Evolutionary conservation across 2,329 filamentous ascomycete species (phyloP), one percentile per base, ranked within the genome.

Genomic region (Scedosporium dehoogii): DNA sequence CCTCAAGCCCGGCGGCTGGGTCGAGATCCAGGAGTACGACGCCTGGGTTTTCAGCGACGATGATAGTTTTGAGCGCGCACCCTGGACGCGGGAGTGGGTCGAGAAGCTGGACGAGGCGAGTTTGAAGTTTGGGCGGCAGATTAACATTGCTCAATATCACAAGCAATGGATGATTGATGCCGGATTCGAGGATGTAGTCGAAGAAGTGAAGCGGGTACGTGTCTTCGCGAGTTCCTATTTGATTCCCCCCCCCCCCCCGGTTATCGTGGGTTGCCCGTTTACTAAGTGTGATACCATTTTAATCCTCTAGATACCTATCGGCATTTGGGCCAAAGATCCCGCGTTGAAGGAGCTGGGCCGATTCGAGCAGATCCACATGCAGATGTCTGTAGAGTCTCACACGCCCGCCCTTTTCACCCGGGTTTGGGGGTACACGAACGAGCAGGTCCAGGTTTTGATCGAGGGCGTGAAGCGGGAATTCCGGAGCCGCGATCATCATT

Each of bases 321-420:
- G 74, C 0, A 70, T 71, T 0, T 76, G 74, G 74, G 70, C 73
- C 41, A 75, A 72, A 59, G 71, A 75, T 1, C 69, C 70, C 2
- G 63, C 65, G 3, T 63, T 76, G 53, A 75, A 76, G 61, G 73
- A 76, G 58, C 65, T 75, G 0, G 74, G 74, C 44, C 67, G 67
- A 0, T 75, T 69, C 59, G 74, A 76, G 67, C 67, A 72, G 53
- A 67, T 71, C 0, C 73, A 77, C 55, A 76, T 76, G 74, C 74
- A 76, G 61, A 76, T 76, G 75, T 74, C 74, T 16, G 74, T 74
- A 1, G 75, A 74, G 56, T 76, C 75, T 10, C 73, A 77, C 60
- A 75, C 73, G 1, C 74, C 73, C 0, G 75, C 75, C 0, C 67
- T 77, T 9, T 75, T 77, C 63, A 74, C 74, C 0, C 70, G 75